phyloP scores from a whole-genome alignment of 495 filamentous ascomycete genomes.

The Aspergillus asperescens region DNA sequence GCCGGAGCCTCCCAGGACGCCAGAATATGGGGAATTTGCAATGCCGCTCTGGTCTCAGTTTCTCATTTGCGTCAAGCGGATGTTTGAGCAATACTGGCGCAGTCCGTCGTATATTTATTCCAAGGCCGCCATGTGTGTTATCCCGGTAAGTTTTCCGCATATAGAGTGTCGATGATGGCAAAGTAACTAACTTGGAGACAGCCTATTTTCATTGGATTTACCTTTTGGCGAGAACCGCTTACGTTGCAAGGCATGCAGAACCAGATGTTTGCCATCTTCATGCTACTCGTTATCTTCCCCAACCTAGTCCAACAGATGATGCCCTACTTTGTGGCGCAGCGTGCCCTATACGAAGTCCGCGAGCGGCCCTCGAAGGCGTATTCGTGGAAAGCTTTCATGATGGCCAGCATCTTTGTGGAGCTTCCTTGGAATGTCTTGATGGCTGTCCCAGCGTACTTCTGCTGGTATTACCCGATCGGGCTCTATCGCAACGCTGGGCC shows the following conservation, averaged over 20 bases:
- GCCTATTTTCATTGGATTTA: slow-evolving; percentile 80
- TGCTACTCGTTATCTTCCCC: slow-evolving; percentile 71
- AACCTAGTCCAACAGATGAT: slow-evolving; percentile 78
- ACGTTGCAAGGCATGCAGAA: slow-evolving; percentile 77
- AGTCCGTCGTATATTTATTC: slow-evolving; percentile 83
- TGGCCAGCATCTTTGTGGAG: slow-evolving; percentile 71
- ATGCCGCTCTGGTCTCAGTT: slow-evolving; percentile 48
- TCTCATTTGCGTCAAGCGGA: slow-evolving; percentile 46
- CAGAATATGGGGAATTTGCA: slow-evolving; percentile 45
- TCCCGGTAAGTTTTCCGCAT: slow-evolving; percentile 23
- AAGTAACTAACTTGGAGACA: slow-evolving; percentile 37
- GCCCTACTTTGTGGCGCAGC: slow-evolving; percentile 74
- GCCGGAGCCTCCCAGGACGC: slow-evolving; percentile 34
- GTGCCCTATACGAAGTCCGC: slow-evolving; percentile 75
- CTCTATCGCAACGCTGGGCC: slow-evolving; percentile 63
- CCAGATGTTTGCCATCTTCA: slow-evolving; percentile 82
- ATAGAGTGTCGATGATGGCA: background rate
- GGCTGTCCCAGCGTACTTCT: slow-evolving; percentile 62
- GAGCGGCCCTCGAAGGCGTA: slow-evolving; percentile 83
- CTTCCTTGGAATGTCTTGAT: slow-evolving; percentile 70
- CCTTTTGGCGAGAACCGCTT: slow-evolving; percentile 69
- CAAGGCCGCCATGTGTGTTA: slow-evolving; percentile 51
- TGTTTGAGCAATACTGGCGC: slow-evolving; percentile 89
- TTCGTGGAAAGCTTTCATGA: slow-evolving; percentile 76
- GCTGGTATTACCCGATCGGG: slow-evolving; percentile 79